A percentile compares a stretch with the other conserved stretches of the same genome.
These are phyloP conservation scores for Cotoneaster glaucophyllus DNA, from an alignment of 306 rosid genomes.

Conservation along the genomic window DNA sequence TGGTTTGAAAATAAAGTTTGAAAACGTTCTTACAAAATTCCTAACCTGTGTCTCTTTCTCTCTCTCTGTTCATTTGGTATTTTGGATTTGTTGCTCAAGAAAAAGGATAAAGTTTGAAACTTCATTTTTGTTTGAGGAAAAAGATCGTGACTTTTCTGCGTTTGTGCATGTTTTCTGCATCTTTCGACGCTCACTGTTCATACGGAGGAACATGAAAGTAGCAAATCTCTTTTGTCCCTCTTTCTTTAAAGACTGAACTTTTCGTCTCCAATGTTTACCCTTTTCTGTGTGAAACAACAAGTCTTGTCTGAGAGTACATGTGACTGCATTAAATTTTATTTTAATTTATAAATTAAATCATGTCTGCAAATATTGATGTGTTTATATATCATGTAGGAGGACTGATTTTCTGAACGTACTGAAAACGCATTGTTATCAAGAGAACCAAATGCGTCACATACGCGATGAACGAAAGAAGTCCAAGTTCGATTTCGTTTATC, in stretches of 20 bases:
- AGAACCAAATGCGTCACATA: not conserved
- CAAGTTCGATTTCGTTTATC: conserved; percentile 38
- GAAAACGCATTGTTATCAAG: conserved; percentile 16
- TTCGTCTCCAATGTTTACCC: not conserved
- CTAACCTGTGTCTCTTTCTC: too few relatives aligned
- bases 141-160: too few relatives aligned
- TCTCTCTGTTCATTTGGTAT: too few relatives aligned
- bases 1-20: too few relatives aligned
- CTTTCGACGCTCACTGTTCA: not conserved
- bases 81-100: too few relatives aligned
- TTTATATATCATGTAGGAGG: conserved; percentile 7
- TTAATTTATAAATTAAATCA: too few relatives aligned
- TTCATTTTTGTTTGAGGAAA: too few relatives aligned
- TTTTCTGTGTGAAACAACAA: not conserved
- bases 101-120: not conserved
- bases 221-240: not conserved
- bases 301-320: not conserved
- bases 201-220: not conserved
- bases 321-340: too few relatives aligned
- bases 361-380: not conserved
- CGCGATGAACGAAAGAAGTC: not conserved
- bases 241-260: not conserved
- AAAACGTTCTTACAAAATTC: too few relatives aligned
- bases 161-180: not conserved
- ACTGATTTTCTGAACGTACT: conserved; percentile 12